phyloP scores from a whole-genome alignment of 345 rosid species.

The Bruguiera gymnorhiza region DNA sequence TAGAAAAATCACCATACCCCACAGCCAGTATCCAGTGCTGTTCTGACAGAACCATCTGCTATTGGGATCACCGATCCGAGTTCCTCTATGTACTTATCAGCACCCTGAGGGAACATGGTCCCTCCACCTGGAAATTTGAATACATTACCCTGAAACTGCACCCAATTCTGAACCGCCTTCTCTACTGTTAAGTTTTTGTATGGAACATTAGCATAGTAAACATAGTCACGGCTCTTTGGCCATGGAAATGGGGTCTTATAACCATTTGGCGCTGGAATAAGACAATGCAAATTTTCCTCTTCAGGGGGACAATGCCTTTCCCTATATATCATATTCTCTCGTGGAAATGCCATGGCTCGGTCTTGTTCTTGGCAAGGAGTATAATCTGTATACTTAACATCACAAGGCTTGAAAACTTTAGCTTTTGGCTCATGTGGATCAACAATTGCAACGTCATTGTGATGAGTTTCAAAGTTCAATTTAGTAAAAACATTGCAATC shows the following conservation, averaged over 20 bases:
- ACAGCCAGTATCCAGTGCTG: constrained; percentile 96
- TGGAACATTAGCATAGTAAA: constrained; percentile 90
- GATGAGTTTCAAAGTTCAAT: constrained; percentile 75
- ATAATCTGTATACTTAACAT: constrained; percentile 69
- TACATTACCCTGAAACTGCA: constrained; percentile 78
- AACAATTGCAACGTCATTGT: constrained; percentile 56
- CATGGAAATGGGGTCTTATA: constrained; percentile 87
- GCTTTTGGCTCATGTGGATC: constrained; percentile 51
- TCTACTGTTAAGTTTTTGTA: constrained; percentile 80
- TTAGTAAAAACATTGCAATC: constrained; percentile 59
- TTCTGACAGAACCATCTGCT: constrained; percentile 81
- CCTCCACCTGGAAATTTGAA: constrained; percentile 99
- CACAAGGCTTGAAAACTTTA: constrained; percentile 63
- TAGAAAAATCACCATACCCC: constrained; percentile 55
- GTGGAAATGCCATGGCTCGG: constrained; percentile 83
- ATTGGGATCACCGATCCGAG: constrained; percentile 86
- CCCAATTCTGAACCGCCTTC: constrained; percentile 94
- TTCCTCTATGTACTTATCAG: constrained; percentile 90
- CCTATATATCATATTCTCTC: constrained; percentile 89
- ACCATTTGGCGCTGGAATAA: constrained; percentile 90
- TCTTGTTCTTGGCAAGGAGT: constrained; percentile 98
- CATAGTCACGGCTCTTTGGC: constrained; percentile 96
- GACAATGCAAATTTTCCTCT: constrained; percentile 76
- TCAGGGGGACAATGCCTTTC: constrained; percentile 93
- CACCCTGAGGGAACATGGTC: constrained; percentile 98